Base-by-base conservation (phyloP, 2,329 filamentous ascomycete genomes). In the Penicillium aurantiogriseum region DNA sequence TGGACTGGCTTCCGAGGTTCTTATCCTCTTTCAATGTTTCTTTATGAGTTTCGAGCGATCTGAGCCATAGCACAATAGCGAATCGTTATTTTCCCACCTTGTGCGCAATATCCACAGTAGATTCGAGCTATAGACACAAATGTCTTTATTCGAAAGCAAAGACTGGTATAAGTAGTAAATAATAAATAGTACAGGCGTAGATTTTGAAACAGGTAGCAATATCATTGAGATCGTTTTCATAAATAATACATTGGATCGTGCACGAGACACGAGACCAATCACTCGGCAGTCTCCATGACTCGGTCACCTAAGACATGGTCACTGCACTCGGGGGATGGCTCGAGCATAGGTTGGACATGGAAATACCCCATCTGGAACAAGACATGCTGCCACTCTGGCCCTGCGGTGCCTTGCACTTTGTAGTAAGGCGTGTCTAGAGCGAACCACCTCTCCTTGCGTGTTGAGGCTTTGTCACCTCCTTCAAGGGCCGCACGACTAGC, bases 401-500 rank as follows among this genome's bases (percentile, higher is more conserved):
- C 73, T 15, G 85, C 86, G 0, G 91, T 93, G n/a, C 76, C 77
- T 75, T 91, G 79, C 2, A 93, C 85, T 23, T 83, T 75, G 2
- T 78, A 71, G 4, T 85, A 78, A 65, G 89, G 86, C 10, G 90
- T 71, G 11, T 79, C 77, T 3, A 81, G 78, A 0, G 82, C 79
- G 68, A 95, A 93, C 80, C 91, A 94, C 57, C 81, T 82, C 59
- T 93, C 89, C 48, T 84, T 80, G 42, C 90, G 81, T 8, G 87
- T 90, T 2, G 78, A 84, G 31, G 81, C 81, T 60, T 91, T 83
- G 53, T 83, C 80, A 1, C 89, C 88, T 15, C 90, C 90, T 70
- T 94, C 91, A 0, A 92, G 76, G 0, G 91, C 91, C 36, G 89
- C 90, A 54, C 88, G 83, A 47, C 89, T 89, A 47, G 88, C 85